These are phyloP conservation scores for Trichoderma koningiopsis DNA, from an alignment of 2,329 filamentous ascomycete genomes.

Conservation along the genomic window DNA sequence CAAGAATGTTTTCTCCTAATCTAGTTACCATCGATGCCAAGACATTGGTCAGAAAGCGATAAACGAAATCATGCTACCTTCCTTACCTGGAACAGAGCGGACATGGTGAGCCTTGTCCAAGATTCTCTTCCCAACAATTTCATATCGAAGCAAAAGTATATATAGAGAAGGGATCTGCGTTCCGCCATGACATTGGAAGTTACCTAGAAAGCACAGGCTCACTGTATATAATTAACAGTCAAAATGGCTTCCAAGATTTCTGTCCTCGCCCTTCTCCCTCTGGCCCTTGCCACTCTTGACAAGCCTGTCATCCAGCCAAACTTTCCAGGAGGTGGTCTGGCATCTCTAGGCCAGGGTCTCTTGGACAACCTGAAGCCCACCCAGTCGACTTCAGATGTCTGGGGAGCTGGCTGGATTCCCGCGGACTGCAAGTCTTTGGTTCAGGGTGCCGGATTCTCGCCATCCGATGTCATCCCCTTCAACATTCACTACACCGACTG, in stretches of 20 bases:
- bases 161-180: background rate
- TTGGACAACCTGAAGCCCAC: conserved; percentile 24
- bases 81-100: background rate
- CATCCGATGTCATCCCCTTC: conserved; percentile 33
- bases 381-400: conserved; percentile 28
- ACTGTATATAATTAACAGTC: background rate
- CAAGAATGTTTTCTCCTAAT: background rate
- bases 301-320: conserved; percentile 13
- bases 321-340: conserved; percentile 16
- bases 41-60: background rate
- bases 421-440: conserved; percentile 29
- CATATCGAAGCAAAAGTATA: background rate
- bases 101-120: background rate
- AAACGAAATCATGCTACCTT: background rate
- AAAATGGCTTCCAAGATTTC: conserved; percentile 9
- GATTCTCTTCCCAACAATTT: background rate
- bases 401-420: conserved; percentile 31
- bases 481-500: conserved; percentile 37
- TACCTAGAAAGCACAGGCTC: background rate
- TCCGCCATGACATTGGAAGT: background rate
- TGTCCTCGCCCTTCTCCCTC: background rate
- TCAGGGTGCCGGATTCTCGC: conserved; percentile 6
- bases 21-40: background rate
- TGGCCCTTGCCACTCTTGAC: background rate
- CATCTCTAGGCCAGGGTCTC: conserved; percentile 18